Evolutionary conservation across 1,139 yeast species (phyloP).

Genomic region (Candida tropicalis): DNA sequence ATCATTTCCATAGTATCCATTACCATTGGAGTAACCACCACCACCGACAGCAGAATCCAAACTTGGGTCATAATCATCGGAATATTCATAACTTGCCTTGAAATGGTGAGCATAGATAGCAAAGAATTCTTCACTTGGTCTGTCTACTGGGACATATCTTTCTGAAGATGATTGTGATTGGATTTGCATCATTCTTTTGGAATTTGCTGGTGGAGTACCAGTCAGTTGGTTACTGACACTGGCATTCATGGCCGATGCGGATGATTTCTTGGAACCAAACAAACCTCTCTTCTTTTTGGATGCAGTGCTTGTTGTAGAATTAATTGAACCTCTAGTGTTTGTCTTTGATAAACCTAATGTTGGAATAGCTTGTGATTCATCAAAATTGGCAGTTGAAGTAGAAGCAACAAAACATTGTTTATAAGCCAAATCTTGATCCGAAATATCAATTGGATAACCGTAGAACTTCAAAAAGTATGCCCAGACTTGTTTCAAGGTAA

Average conservation of each 20-base stretch:
- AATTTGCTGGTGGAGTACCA: conserved; percentile 20
- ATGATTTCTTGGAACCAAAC: conserved; percentile 20
- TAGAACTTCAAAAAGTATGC: conserved; percentile 39
- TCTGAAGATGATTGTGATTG: conserved; percentile 34
- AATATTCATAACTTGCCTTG: conserved; percentile 27
- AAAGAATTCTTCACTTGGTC: conserved; percentile 26
- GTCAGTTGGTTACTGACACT: conserved; percentile 16
- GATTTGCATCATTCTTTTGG: conserved; percentile 33
- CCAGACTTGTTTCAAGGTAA: conserved; percentile 44
- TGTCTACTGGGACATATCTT: conserved; percentile 28
- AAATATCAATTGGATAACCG: conserved; percentile 39
- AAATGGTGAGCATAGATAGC: conserved; percentile 28
- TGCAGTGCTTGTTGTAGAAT: conserved; percentile 23
- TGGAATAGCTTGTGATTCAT: conserved; percentile 21
- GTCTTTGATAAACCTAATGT: conserved; percentile 28
- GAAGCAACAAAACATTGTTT: conserved; percentile 41
- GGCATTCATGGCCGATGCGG: conserved; percentile 15
- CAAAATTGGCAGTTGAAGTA: conserved; percentile 22
- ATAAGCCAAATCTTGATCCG: conserved; percentile 34
- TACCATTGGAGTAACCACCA: conserved; percentile 8
- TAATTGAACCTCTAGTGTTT: conserved; percentile 30
- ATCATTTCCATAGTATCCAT: conserved; percentile 17
- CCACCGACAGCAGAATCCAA: conserved; percentile 7
- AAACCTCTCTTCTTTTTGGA: conserved; percentile 28
- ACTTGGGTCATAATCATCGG: conserved; percentile 23